phyloP scores from a whole-genome alignment of 1,284 basidiomycete species.

The Singerocomus inundabilis region DNA sequence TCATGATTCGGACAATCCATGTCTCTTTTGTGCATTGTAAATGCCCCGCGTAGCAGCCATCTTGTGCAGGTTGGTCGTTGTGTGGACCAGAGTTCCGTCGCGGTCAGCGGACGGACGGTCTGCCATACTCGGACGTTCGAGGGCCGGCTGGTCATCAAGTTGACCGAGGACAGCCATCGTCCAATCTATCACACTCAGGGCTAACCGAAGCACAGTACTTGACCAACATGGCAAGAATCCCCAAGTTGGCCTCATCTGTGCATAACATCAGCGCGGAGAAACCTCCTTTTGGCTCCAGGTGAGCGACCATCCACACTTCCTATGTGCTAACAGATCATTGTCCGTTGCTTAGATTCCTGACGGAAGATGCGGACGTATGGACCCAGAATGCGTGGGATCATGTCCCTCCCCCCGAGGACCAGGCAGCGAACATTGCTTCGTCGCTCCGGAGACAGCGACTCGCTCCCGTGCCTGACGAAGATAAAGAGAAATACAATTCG shows the following conservation, averaged over 20 bases:
- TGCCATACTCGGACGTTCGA: background rate
- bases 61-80: background rate
- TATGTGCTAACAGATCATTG: background rate
- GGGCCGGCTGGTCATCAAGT: background rate
- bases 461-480: conserved; percentile 65
- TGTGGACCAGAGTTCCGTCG: background rate
- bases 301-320: conserved; percentile 2
- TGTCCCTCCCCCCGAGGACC: conserved; percentile 80
- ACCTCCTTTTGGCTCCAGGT: conserved; percentile 74
- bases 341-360: conserved; percentile 53
- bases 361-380: conserved; percentile 64
- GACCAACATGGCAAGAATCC: conserved; percentile 22
- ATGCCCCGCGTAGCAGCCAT: background rate
- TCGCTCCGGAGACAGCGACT: conserved; percentile 68
- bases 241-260: conserved; percentile 57
- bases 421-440: conserved; percentile 62
- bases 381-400: conserved; percentile 87
- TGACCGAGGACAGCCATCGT: conserved; percentile 3
- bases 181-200: background rate
- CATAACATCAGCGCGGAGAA: conserved; percentile 55
- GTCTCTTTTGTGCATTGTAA: too few relatives aligned
- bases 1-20: background rate
- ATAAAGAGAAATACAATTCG: conserved; percentile 69
- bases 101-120: background rate
- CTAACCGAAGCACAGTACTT: background rate